phyloP scores from a whole-genome alignment of 2,329 filamentous ascomycete species.

The Pseudogymnoascus verrucosus region DNA sequence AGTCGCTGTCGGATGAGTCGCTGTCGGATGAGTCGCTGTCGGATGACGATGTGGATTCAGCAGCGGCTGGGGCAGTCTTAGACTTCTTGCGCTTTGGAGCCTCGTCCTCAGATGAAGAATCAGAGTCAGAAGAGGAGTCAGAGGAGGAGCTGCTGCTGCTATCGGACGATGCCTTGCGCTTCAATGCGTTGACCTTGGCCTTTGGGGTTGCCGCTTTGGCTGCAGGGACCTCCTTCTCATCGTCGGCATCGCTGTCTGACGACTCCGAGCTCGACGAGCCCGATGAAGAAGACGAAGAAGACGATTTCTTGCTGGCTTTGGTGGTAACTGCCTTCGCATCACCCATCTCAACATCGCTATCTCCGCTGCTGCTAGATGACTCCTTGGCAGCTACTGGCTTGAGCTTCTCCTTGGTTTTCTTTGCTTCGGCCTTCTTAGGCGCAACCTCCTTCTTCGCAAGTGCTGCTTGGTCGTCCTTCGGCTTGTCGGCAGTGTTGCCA shows the following conservation, averaged over 20 bases:
- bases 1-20: slow-evolving; percentile 12
- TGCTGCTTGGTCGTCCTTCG: background rate
- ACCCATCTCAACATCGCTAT: slow-evolving; percentile 31
- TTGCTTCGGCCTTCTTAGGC: slow-evolving; percentile 22
- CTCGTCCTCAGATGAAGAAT: slow-evolving; percentile 33
- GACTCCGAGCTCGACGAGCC: slow-evolving; percentile 32
- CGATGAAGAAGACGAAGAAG: slow-evolving; percentile 30
- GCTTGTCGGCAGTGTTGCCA: slow-evolving; percentile 8
- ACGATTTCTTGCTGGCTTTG: slow-evolving; percentile 27
- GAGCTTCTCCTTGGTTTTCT: slow-evolving; percentile 22
- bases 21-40: slow-evolving; percentile 15
- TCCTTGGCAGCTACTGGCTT: slow-evolving; percentile 10
- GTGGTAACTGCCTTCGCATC: slow-evolving; percentile 27
- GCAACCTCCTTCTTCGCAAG: slow-evolving; percentile 17
- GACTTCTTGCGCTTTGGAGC: slow-evolving; percentile 44
- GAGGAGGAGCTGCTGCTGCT: slow-evolving; percentile 32
- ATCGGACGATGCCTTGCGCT: slow-evolving; percentile 44
- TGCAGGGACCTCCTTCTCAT: slow-evolving; percentile 34
- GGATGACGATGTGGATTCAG: slow-evolving; percentile 34
- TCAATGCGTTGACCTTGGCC: slow-evolving; percentile 37
- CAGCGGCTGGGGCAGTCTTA: slow-evolving; percentile 28
- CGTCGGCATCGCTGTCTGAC: slow-evolving; percentile 43
- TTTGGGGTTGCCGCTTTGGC: slow-evolving; percentile 22
- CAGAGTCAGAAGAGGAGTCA: slow-evolving; percentile 27
- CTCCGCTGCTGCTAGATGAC: slow-evolving; percentile 31